Conservation (phyloP, 805 yeast species). For the Schizosaccharomyces japonicus region DNA sequence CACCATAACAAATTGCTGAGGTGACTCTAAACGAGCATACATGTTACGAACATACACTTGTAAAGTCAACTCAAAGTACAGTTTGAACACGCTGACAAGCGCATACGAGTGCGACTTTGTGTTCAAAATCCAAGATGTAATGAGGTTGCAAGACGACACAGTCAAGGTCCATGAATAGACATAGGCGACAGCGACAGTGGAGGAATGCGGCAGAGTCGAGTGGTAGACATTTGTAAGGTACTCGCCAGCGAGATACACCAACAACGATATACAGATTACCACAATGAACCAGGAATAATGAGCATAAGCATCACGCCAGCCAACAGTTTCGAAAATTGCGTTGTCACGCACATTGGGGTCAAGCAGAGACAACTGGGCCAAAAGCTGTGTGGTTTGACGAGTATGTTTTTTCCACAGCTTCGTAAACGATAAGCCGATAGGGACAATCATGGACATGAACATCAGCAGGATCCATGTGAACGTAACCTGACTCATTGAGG, state of each 20-base stretch:
- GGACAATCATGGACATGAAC: conserved; percentile 2
- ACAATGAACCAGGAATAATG: conserved; percentile 4
- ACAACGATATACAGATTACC: not conserved
- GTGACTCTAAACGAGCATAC: conserved; percentile 4
- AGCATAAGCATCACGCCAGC: conserved; percentile 2
- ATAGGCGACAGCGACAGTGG: conserved; percentile 2
- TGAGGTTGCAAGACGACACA: not conserved
- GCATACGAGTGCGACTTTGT: conserved; percentile 3
- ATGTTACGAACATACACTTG: conserved; percentile 2
- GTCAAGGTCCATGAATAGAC: conserved; percentile 5
- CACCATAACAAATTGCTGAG: conserved; percentile 2
- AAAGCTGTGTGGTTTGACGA: not conserved
- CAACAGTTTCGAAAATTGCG: conserved; percentile 1
- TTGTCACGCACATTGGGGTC: not conserved
- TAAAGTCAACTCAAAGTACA: conserved; percentile 2
- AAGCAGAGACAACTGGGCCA: not conserved
- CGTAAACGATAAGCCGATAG: not conserved
- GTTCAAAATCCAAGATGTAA: not conserved
- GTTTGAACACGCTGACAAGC: not conserved
- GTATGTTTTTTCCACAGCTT: conserved; percentile 1
- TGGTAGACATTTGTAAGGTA: not conserved
- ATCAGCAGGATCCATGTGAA: conserved; percentile 4
- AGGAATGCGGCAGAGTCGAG: not conserved
- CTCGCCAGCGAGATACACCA: conserved; percentile 3
- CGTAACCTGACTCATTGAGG: not conserved